Base-by-base conservation (phyloP, 139 green algal species). In the Tetradesmus obliquus region DNA sequence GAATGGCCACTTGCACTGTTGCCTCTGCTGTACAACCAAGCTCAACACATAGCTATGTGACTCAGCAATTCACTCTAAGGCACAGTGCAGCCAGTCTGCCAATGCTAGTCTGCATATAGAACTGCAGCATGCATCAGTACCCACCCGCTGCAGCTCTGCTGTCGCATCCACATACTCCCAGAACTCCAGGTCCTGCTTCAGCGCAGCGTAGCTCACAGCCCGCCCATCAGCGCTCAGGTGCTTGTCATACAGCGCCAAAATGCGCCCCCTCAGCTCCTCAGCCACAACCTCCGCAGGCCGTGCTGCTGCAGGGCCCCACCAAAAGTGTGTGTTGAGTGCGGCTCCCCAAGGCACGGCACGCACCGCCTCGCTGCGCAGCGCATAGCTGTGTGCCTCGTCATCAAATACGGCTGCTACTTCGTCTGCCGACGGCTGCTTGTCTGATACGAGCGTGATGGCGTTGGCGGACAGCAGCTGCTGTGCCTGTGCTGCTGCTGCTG, bases 221-320 rank as follows among this genome's bases (percentile, higher is more conserved):
- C 54, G 51, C 62, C 90, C 90, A 66, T 90, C 90, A 58, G 66
- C 85, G 15, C 86, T 92, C 17, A 99, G 93, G 90, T 98, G 92
- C 2, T 72, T 81, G 71, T 98, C 97, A 89, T 98, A 99, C 32
- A 99, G 95, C 71, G 80, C 51, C 93, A 98, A 91, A 54, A 99
- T 96, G 8, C 91, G 86, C 3, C 13, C 69, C 0, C 97, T 92
- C 88, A 99, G 87, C 0, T 92, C 83, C 13, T 91, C 86, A 1
- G 96, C 94, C 19, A 99, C 96, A 57, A 96, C 95, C 88, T 94
- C 62, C 0, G 95, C 94, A 0, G 92, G 92, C 51, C 94, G 88
- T 0, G 94, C 93, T 5, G 89, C 80, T 9, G 94, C 94, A 81
- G 89, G 82, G 87, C 92, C 93, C 96, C 96, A 98, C 60, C 54